phyloP scores from a whole-genome alignment of 129 eudicot genomes.

The Escallonia herrerae region DNA sequence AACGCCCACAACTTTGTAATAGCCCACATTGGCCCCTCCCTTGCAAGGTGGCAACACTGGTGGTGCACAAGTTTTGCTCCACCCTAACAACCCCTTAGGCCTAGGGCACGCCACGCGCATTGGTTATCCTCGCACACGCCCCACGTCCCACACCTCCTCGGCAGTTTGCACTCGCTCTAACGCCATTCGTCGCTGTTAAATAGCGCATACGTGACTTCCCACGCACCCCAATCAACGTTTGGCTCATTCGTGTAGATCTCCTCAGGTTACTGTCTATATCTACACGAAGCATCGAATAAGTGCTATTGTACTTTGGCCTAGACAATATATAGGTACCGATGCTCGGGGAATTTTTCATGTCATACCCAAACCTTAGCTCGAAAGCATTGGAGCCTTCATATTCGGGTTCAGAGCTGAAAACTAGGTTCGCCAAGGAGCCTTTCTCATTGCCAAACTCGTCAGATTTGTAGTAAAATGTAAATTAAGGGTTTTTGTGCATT shows the following conservation, averaged over 20 bases:
- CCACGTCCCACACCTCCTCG: slow-evolving; percentile 28
- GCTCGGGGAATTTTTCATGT: slow-evolving; percentile 15
- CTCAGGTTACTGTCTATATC: slow-evolving; percentile 38
- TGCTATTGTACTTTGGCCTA: slow-evolving; percentile 37
- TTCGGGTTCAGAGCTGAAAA: slow-evolving; percentile 11
- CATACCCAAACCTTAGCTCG: slow-evolving; percentile 13
- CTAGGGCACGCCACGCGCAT: slow-evolving; percentile 49
- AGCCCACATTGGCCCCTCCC: slow-evolving; percentile 17
- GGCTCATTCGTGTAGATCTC: slow-evolving; percentile 25
- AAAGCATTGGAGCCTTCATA: not conserved
- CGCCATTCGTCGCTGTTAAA: slow-evolving; percentile 11
- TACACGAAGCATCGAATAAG: slow-evolving; percentile 31
- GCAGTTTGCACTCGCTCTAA: slow-evolving; percentile 31
- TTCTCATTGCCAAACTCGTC: slow-evolving; percentile 22
- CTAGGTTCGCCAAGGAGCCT: slow-evolving; percentile 18
- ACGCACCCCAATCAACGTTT: slow-evolving; percentile 31
- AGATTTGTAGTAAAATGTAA: slow-evolving; percentile 26
- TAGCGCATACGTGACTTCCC: slow-evolving; percentile 35
- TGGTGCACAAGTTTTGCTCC: slow-evolving; percentile 38
- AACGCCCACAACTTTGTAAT: slow-evolving; percentile 27
- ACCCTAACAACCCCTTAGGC: slow-evolving; percentile 30
- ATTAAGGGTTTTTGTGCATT: slow-evolving; percentile 22
- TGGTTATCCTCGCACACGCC: slow-evolving; percentile 36
- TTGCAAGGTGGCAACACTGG: slow-evolving; percentile 31
- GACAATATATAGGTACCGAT: slow-evolving; percentile 12